Conservation (phyloP, 148 eudicot species). For the Amaranthus palmeri region DNA sequence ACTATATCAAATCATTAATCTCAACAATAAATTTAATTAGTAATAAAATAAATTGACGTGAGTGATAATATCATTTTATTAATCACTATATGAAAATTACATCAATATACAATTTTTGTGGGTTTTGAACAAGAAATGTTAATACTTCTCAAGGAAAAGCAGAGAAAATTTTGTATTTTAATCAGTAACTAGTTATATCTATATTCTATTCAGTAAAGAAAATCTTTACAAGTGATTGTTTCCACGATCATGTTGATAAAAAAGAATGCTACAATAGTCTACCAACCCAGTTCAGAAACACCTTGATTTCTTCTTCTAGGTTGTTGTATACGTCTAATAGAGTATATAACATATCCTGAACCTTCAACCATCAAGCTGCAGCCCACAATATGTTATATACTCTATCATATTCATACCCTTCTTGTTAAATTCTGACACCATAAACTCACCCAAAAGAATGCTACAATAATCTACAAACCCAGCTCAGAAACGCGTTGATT, state of each 20-base stretch:
- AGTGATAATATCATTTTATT: neutral
- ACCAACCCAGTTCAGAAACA: neutral
- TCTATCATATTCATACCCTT: too few species aligned
- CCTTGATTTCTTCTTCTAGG: neutral
- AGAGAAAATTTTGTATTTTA: neutral
- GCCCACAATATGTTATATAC: too few species aligned
- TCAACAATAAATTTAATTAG: neutral
- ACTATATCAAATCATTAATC: neutral
- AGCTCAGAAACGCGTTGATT: neutral
- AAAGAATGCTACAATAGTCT: constrained; percentile 8
- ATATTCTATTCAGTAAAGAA: neutral
- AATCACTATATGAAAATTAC: constrained; percentile 6
- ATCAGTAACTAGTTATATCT: constrained; percentile 4
- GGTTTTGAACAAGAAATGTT: neutral
- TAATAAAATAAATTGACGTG: neutral
- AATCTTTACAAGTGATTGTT: constrained; percentile 4
- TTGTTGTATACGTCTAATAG: neutral
- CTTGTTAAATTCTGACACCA: too few species aligned
- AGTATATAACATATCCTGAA: too few species aligned
- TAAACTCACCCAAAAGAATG: neutral
- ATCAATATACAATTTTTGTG: constrained; percentile 2
- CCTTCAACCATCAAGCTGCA: too few species aligned
- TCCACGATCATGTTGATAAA: constrained; percentile 5
- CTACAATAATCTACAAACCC: constrained; percentile 12
- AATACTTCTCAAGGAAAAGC: constrained; percentile 6